Evolutionary conservation across 129 eudicot genomes (phyloP).

Genomic region (Saposhnikovia divaricata): DNA sequence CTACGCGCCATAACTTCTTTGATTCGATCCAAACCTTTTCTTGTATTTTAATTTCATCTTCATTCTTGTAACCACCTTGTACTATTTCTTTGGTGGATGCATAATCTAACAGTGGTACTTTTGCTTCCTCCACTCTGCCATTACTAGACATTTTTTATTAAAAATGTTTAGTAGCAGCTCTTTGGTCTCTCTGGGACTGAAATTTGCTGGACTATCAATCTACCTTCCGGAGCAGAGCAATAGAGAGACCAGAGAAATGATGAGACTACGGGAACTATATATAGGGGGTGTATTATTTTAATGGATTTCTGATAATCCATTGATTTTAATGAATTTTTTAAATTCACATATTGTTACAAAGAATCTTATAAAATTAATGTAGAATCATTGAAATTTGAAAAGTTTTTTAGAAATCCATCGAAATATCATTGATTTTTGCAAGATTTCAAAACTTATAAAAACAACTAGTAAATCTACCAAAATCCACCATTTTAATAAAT

Average conservation of each 20-base stretch:
- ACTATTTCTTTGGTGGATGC: slow-evolving; percentile 19
- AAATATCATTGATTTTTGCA: too few species aligned
- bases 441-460: too few species aligned
- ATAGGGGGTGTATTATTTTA: too few species aligned
- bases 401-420: too few species aligned
- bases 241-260: background rate
- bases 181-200: background rate
- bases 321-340: too few species aligned
- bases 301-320: too few species aligned
- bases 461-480: too few species aligned
- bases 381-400: too few species aligned
- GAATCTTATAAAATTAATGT: too few species aligned
- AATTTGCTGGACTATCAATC: background rate
- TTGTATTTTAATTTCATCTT: slow-evolving; percentile 13
- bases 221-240: background rate
- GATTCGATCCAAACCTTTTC: slow-evolving; percentile 50
- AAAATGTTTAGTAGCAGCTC: background rate
- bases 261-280: background rate
- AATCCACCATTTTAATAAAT: too few species aligned
- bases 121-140: slow-evolving; percentile 18
- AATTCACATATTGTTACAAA: too few species aligned
- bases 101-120: slow-evolving; percentile 43
- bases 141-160: slow-evolving; percentile 28
- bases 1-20: slow-evolving; percentile 75
- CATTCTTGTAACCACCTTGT: slow-evolving; percentile 8